Conservation (phyloP, 805 yeast genomes). For the Metschnikowia lunata region DNA sequence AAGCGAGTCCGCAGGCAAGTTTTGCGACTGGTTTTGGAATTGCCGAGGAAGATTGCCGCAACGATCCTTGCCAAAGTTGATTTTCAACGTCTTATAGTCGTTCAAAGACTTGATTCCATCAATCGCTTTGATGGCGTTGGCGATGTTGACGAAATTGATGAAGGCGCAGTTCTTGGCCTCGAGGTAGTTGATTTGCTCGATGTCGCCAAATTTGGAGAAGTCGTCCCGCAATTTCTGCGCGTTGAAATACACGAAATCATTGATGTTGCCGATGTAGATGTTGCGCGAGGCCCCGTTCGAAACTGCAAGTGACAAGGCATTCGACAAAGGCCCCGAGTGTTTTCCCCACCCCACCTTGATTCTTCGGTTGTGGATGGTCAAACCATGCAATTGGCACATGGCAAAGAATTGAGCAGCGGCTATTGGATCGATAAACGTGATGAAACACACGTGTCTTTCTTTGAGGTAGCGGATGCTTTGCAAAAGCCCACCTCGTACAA, state of each 20-base stretch:
- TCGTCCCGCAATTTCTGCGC: slow-evolving; percentile 63
- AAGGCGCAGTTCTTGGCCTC: slow-evolving; percentile 85
- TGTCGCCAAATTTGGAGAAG: slow-evolving; percentile 83
- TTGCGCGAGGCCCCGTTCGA: slow-evolving; percentile 93
- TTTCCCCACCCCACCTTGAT: slow-evolving; percentile 98
- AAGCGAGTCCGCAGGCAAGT: slow-evolving; percentile 3
- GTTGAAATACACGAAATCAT: slow-evolving; percentile 45
- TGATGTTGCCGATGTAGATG: slow-evolving; percentile 76
- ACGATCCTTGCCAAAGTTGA: slow-evolving; percentile 49
- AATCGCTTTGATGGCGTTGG: slow-evolving; percentile 83
- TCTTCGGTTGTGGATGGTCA: slow-evolving; percentile 78
- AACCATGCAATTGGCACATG: slow-evolving; percentile 84
- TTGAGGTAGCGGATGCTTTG: slow-evolving; percentile 76
- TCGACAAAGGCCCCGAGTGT: slow-evolving; percentile 88
- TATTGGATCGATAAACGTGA: slow-evolving; percentile 92
- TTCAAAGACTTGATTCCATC: slow-evolving; percentile 80
- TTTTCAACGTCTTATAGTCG: slow-evolving; percentile 62
- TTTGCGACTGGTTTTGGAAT: slow-evolving; percentile 36
- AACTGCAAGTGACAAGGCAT: slow-evolving; percentile 83
- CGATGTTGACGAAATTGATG: slow-evolving; percentile 85
- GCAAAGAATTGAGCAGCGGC: slow-evolving; percentile 98
- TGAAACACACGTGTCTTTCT: slow-evolving; percentile 89
- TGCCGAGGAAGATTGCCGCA: slow-evolving; percentile 93
- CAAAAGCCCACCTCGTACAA: slow-evolving; percentile 89
- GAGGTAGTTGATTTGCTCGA: slow-evolving; percentile 88